These are phyloP conservation scores for Cytospora piceicola DNA, from an alignment of 2,329 filamentous ascomycete species.

Conservation along the genomic window DNA sequence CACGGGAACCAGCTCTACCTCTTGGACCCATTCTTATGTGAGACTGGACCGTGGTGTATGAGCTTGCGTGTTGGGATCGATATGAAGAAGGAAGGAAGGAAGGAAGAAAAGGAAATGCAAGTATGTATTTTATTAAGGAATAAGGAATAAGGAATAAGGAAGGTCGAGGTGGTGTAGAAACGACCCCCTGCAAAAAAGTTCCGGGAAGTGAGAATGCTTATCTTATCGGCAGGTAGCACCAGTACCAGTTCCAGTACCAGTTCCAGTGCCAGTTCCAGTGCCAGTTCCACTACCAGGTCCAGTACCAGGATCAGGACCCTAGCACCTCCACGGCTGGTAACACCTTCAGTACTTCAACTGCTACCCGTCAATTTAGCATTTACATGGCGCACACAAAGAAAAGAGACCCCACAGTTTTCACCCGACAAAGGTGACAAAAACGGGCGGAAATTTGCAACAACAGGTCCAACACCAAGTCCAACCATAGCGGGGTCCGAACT, in stretches of 20 bases:
- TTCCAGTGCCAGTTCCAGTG: no score
- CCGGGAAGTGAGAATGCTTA: conserved; percentile 25
- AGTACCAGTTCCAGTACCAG: no score
- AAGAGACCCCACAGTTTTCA: conserved; percentile 29
- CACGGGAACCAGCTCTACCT: conserved; percentile 35
- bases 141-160: no score
- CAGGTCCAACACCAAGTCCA: conserved; percentile 22
- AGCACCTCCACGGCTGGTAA: background rate
- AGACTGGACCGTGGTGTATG: no score
- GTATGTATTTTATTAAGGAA: background rate
- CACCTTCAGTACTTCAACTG: background rate
- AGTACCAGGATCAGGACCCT: no score
- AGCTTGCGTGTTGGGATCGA: background rate
- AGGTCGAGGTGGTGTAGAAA: background rate
- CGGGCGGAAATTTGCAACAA: conserved; percentile 42
- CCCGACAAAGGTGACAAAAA: conserved; percentile 38
- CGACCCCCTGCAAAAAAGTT: background rate
- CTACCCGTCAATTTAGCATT: conserved; percentile 1
- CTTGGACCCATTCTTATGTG: conserved; percentile 31
- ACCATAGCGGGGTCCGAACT: conserved; percentile 26
- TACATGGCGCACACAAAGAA: conserved; percentile 26
- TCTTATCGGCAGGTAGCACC: conserved; percentile 18
- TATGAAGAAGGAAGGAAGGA: background rate
- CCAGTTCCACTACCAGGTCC: no score
- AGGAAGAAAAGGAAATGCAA: no score